Conservation (phyloP, 148 eudicot species). For the Chenopodium berlandieri region DNA sequence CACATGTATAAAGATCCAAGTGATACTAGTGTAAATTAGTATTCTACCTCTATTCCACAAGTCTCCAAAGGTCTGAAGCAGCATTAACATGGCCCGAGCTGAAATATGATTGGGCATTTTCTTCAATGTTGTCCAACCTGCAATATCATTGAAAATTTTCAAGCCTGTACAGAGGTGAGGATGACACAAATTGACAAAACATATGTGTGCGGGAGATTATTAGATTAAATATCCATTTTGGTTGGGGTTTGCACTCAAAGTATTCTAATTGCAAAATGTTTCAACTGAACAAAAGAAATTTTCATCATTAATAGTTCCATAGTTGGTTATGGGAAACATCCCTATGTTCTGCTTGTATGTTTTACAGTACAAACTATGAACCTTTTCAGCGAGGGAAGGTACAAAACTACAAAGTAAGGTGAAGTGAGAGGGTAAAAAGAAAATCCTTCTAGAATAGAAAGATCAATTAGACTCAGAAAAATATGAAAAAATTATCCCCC, state of each 20-base stretch:
- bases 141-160: constrained; percentile 10
- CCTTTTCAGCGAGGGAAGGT: neutral
- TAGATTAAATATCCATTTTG: neutral
- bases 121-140: constrained; percentile 82
- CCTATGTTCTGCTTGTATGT: neutral
- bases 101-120: constrained; percentile 72
- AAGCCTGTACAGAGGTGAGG: neutral
- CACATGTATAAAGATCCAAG: neutral
- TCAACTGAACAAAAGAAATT: neutral
- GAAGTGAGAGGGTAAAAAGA: neutral
- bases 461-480: neutral
- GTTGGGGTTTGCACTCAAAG: neutral
- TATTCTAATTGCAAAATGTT: neutral
- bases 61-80: constrained; percentile 47
- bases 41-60: constrained; percentile 29
- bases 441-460: neutral
- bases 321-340: no score
- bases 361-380: neutral
- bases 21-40: neutral
- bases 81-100: constrained; percentile 57
- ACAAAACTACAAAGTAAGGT: neutral
- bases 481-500: neutral
- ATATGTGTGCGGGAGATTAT: neutral
- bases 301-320: neutral
- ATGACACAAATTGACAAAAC: neutral